Conservation (phyloP, 305 asterid species). For the Plantago coronopus region DNA sequence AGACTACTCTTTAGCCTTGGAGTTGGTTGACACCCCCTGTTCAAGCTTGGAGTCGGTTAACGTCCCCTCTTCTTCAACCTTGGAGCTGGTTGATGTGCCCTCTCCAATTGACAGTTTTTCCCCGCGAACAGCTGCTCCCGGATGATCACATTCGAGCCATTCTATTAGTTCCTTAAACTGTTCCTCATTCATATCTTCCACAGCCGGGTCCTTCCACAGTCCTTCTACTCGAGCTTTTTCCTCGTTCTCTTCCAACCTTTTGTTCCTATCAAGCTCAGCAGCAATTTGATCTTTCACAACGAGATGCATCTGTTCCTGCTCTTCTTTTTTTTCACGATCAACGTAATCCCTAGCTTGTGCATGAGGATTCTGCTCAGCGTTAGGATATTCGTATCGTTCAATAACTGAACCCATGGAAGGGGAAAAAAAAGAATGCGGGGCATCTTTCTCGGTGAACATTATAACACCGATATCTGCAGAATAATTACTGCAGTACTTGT, state of each 20-base stretch:
- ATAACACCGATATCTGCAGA: constrained; percentile 34
- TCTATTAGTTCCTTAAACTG: constrained; percentile 20
- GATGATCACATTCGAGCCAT: neutral
- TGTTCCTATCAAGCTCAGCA: neutral
- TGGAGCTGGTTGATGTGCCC: too few species aligned
- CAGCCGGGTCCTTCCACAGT: constrained; percentile 24
- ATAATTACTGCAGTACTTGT: constrained; percentile 31
- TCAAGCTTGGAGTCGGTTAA: too few species aligned
- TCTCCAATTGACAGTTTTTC: too few species aligned
- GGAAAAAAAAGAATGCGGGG: constrained; percentile 36
- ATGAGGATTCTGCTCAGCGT: neutral
- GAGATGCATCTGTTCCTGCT: constrained; percentile 19
- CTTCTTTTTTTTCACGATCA: neutral
- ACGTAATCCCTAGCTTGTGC: neutral
- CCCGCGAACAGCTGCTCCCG: too few species aligned
- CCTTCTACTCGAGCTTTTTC: neutral
- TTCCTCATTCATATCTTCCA: constrained; percentile 20
- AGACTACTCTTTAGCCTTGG: too few species aligned
- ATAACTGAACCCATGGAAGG: constrained; percentile 34
- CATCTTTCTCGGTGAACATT: constrained; percentile 30
- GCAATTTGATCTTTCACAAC: constrained; percentile 6
- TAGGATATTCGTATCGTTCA: constrained; percentile 16
- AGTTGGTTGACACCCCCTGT: too few species aligned
- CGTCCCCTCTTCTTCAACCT: too few species aligned
- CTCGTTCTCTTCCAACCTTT: constrained; percentile 15